Conservation (phyloP, 768 basidiomycete species). For the Podaxis sp. region DNA sequence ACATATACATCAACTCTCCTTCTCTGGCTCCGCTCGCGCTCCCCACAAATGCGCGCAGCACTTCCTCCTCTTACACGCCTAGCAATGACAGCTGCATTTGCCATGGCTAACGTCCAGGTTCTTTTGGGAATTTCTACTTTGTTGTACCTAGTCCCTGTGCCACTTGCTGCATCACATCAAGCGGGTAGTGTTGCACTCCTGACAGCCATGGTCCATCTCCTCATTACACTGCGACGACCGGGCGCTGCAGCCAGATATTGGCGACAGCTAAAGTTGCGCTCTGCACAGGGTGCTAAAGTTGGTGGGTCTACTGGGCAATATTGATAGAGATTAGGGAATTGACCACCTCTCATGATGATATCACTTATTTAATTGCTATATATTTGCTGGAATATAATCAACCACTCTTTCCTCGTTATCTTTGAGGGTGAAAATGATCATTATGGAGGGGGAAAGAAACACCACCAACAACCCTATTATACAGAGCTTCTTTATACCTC, state of each 20-base stretch:
- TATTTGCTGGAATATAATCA: not conserved
- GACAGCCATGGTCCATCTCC: conserved; percentile 76
- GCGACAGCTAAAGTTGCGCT: conserved; percentile 30
- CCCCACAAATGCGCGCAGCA: conserved; percentile 52
- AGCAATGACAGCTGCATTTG: conserved; percentile 61
- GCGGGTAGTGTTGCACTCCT: conserved; percentile 90
- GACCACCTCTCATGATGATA: not conserved
- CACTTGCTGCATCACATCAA: conserved; percentile 91
- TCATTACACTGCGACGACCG: conserved; percentile 71
- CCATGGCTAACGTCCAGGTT: conserved; percentile 83
- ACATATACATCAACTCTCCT: conserved; percentile 72
- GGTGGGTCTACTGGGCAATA: conserved; percentile 3
- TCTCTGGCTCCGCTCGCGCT: conserved; percentile 60
- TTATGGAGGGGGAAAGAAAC: not conserved
- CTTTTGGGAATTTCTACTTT: conserved; percentile 66
- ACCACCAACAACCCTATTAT: not conserved
- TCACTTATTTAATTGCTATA: not conserved
- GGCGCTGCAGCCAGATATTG: conserved; percentile 60
- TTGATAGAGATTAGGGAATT: not conserved
- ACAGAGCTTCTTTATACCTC: conserved; percentile 5
- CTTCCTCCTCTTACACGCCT: conserved; percentile 63
- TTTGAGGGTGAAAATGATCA: not conserved
- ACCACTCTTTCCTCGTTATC: not conserved
- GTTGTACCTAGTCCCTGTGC: conserved; percentile 89
- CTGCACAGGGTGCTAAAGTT: not conserved